Evolutionary conservation across 495 filamentous ascomycete species (phyloP).

Genomic region (Chaetomidium leptoderma): DNA sequence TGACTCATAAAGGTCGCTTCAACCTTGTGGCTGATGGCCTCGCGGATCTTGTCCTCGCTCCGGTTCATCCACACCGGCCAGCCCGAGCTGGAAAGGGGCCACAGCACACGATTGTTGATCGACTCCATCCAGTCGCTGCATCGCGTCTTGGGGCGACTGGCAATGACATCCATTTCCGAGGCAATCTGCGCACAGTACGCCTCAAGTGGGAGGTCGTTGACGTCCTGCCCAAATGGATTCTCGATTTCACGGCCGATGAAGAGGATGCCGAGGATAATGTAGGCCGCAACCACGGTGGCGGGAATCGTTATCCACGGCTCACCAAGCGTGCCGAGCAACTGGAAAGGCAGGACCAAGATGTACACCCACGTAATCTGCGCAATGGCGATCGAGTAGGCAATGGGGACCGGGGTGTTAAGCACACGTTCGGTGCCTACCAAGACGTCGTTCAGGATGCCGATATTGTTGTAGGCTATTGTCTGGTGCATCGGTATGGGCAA

Average conservation of each 20-base stretch:
- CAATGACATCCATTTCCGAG: constrained; percentile 69
- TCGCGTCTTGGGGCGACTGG: constrained; percentile 52
- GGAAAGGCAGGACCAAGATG: constrained; percentile 78
- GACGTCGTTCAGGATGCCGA: constrained; percentile 65
- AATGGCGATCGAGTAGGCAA: constrained; percentile 82
- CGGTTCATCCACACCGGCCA: constrained; percentile 59
- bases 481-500: constrained; percentile 50
- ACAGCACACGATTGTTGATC: constrained; percentile 60
- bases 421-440: constrained; percentile 73
- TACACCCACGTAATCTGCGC: constrained; percentile 87
- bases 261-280: constrained; percentile 86
- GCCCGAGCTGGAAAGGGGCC: constrained; percentile 57
- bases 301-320: constrained; percentile 75
- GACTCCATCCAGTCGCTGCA: constrained; percentile 55
- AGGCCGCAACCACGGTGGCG: constrained; percentile 69
- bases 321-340: constrained; percentile 57
- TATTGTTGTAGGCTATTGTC: constrained; percentile 46
- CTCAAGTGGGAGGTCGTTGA: constrained; percentile 81
- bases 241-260: constrained; percentile 84
- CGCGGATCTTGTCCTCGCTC: constrained; percentile 46
- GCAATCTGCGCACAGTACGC: constrained; percentile 68
- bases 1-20: constrained; percentile 33
- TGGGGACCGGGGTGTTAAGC: constrained; percentile 76
- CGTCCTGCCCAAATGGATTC: constrained; percentile 82
- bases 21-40: constrained; percentile 38